Percentiles rank a stretch among this genome's conserved stretches.
Evolutionary conservation across 352 stramenopile species (phyloP).

Genomic region (Pythium diclinum): DNA sequence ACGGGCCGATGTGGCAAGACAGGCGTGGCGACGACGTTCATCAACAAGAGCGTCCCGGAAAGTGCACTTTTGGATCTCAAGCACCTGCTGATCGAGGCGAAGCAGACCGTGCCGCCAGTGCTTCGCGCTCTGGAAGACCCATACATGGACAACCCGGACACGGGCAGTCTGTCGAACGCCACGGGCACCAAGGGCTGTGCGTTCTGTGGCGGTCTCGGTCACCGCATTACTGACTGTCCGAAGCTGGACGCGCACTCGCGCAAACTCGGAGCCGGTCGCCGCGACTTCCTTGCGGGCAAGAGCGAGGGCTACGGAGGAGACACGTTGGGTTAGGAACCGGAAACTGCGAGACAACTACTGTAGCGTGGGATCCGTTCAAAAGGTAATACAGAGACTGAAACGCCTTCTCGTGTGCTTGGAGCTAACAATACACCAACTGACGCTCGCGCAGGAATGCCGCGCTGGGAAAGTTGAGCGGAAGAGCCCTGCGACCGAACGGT

Average conservation of each 20-base stretch:
- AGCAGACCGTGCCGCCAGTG: conserved; percentile 97
- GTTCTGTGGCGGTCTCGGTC: conserved; percentile 97
- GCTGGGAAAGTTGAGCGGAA: neutral
- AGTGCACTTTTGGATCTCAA: conserved; percentile 98
- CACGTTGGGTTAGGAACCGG: conserved; percentile 56
- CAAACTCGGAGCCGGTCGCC: conserved; percentile 91
- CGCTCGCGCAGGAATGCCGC: neutral
- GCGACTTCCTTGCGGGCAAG: conserved; percentile 92
- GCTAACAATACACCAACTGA: conserved; percentile 3
- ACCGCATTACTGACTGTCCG: conserved; percentile 98
- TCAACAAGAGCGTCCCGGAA: conserved; percentile 96
- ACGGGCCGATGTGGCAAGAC: conserved; percentile 98
- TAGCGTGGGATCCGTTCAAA: neutral
- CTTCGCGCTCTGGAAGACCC: conserved; percentile 97
- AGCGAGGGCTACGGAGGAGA: conserved; percentile 94
- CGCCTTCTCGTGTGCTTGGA: neutral
- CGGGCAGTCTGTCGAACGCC: conserved; percentile 44
- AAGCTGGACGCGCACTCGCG: conserved; percentile 98
- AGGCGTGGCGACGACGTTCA: conserved; percentile 97
- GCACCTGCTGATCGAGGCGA: conserved; percentile 97
- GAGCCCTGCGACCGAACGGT: neutral
- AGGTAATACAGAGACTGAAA: conserved; percentile 6
- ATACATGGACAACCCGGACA: conserved; percentile 81
- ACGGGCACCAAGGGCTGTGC: conserved; percentile 94
- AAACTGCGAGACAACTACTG: conserved; percentile 3